A percentile compares a stretch with the other conserved stretches of the same genome.
Evolutionary conservation across 352 stramenopile genomes (phyloP).

Genomic region (Globisporangium nagaii): DNA sequence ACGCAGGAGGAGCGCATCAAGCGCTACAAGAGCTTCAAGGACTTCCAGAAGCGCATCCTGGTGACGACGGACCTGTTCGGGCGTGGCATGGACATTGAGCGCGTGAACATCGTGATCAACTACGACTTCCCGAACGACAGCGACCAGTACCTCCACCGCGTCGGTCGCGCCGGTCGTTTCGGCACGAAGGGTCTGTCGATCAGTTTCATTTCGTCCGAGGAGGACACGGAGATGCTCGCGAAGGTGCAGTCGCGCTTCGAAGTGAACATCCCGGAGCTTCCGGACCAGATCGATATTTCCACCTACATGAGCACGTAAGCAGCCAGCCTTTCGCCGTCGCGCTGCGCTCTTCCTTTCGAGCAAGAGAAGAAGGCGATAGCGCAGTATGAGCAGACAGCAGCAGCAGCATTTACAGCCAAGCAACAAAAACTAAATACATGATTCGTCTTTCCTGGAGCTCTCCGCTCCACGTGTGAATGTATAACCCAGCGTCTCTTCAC

Average conservation of each 20-base stretch:
- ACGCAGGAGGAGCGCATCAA: conserved; percentile 97
- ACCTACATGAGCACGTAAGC: conserved; percentile 95
- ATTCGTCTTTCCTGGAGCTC: conserved; percentile 1
- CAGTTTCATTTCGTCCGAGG: conserved; percentile 98
- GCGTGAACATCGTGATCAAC: conserved; percentile 99
- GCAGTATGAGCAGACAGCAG: background rate
- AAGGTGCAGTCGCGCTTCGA: conserved; percentile 99
- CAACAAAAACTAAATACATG: conserved; percentile 3
- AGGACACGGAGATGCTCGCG: conserved; percentile 97
- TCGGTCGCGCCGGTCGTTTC: conserved; percentile 98
- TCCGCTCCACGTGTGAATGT: background rate
- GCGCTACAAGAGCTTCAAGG: conserved; percentile 99
- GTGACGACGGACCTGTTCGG: conserved; percentile 99
- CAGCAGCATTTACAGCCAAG: background rate
- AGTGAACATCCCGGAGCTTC: conserved; percentile 98
- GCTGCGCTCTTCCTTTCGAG: background rate
- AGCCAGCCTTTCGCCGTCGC: background rate
- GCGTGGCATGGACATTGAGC: conserved; percentile 99
- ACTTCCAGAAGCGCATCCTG: conserved; percentile 99
- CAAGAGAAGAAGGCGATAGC: background rate
- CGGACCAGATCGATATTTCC: conserved; percentile 99
- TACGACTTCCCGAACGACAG: conserved; percentile 99
- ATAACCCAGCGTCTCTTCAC: background rate
- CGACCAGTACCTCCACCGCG: conserved; percentile 99
- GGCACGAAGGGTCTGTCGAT: conserved; percentile 99